Percentiles rank a stretch among this genome's conserved stretches.
Conservation (phyloP, 768 basidiomycete genomes). For the Suillus paluster region DNA sequence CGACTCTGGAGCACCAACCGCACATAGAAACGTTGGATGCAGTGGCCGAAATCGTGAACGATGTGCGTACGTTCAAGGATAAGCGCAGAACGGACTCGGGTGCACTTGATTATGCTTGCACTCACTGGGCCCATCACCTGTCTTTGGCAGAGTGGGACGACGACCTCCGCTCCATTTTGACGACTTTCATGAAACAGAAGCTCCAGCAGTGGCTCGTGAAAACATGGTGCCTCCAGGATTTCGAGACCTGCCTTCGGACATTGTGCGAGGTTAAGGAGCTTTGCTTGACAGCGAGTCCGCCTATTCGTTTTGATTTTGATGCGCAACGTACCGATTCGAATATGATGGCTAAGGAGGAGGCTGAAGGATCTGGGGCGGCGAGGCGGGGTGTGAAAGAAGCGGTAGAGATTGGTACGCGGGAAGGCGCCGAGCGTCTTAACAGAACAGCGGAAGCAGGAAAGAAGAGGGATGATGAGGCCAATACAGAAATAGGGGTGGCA, state of each 20-base stretch:
- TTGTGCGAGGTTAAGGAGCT: background rate
- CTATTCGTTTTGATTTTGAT: background rate
- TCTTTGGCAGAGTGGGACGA: constrained; percentile 1
- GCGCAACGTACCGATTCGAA: background rate
- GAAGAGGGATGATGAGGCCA: constrained; percentile 4
- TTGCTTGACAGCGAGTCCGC: background rate
- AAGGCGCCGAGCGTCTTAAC: background rate
- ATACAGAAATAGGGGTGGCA: background rate
- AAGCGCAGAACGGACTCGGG: accelerated
- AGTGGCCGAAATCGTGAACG: background rate
- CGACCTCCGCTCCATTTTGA: background rate
- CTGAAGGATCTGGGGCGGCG: background rate
- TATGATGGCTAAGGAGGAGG: background rate
- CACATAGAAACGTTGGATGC: background rate
- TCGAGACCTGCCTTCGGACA: background rate
- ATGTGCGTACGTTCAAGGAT: background rate
- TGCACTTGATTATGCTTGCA: background rate
- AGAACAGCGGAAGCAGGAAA: background rate
- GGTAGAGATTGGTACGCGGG: too few relatives aligned
- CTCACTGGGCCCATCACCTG: background rate
- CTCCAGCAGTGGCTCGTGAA: background rate
- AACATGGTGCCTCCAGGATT: background rate
- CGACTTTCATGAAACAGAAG: background rate
- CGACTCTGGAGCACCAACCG: too few relatives aligned
- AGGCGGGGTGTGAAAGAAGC: background rate